These are phyloP conservation scores for Niveomyces coronatus DNA, from an alignment of 2,329 filamentous ascomycete genomes.

Conservation along the genomic window DNA sequence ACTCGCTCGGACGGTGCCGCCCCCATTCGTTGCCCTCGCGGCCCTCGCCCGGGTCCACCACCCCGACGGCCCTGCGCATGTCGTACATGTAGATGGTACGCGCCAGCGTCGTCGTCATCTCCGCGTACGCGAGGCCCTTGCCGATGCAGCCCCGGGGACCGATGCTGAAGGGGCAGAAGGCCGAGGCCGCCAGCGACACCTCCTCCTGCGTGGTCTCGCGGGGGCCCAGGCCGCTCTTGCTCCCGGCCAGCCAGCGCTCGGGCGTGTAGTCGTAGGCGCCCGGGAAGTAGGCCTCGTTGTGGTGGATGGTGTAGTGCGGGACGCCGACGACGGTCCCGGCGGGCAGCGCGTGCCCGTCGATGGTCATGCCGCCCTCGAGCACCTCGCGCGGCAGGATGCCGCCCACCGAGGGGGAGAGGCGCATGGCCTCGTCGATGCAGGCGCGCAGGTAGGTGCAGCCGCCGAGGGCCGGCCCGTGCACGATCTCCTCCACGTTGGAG, in stretches of 20 bases:
- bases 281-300: conserved; percentile 53
- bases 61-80: conserved; percentile 38
- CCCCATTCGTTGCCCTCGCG: conserved; percentile 39
- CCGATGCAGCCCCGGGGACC: conserved; percentile 64
- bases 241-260: conserved; percentile 53
- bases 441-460: conserved; percentile 50
- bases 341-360: conserved; percentile 45
- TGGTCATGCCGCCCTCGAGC: conserved; percentile 39
- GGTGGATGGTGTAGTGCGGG: conserved; percentile 59
- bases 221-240: conserved; percentile 25
- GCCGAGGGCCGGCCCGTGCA: conserved; percentile 37
- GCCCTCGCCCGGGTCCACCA: conserved; percentile 44
- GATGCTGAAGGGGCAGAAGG: conserved; percentile 66
- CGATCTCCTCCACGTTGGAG: conserved; percentile 41
- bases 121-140: conserved; percentile 57
- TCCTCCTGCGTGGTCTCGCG: conserved; percentile 37
- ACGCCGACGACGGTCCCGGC: conserved; percentile 53
- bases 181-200: conserved; percentile 47
- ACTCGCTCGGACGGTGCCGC: conserved; percentile 47
- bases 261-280: conserved; percentile 48
- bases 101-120: conserved; percentile 54
- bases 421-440: conserved; percentile 57
- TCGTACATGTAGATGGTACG: conserved; percentile 53
- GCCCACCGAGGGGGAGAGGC: conserved; percentile 50
- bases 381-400: conserved; percentile 51